Evolutionary conservation across 2,329 filamentous ascomycete species (phyloP).

Genomic region (Pseudogymnoascus sp.): DNA sequence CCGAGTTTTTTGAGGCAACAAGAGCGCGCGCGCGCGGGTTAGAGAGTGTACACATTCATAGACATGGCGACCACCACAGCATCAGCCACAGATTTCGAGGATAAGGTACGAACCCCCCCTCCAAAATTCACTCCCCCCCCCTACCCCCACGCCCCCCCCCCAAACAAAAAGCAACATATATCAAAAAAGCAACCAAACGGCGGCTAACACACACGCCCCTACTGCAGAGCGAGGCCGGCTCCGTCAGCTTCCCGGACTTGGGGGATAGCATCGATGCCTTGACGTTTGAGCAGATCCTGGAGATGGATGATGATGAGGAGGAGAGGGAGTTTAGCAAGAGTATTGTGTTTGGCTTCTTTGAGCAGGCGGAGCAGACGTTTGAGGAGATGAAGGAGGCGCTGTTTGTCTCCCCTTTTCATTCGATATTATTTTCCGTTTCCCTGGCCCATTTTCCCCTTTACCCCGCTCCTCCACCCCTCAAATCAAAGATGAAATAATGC

Average conservation of each 20-base stretch:
- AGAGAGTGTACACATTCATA: neutral
- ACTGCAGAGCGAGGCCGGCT: constrained; percentile 27
- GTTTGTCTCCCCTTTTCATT: constrained; percentile 49
- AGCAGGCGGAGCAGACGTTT: constrained; percentile 83
- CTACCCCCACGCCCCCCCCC: too few species aligned
- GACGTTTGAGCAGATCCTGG: constrained; percentile 91
- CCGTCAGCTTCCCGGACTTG: constrained; percentile 41
- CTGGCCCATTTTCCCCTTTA: too few species aligned
- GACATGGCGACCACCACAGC: neutral
- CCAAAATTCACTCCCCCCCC: too few species aligned
- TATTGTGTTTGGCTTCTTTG: constrained; percentile 87
- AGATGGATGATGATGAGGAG: constrained; percentile 90
- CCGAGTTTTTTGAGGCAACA: neutral
- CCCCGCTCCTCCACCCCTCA: too few species aligned
- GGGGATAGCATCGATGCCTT: constrained; percentile 66
- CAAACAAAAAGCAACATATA: too few species aligned
- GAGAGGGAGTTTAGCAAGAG: constrained; percentile 80
- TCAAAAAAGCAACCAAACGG: neutral
- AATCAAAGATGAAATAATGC: too few species aligned
- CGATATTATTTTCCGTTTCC: neutral
- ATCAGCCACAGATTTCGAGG: neutral
- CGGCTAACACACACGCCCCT: neutral
- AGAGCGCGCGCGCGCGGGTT: neutral
- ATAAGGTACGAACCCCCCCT: neutral
- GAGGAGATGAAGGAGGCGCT: constrained; percentile 70